These are phyloP conservation scores for Neobulgaria alba DNA, from an alignment of 2,329 filamentous ascomycete species.

Conservation along the genomic window DNA sequence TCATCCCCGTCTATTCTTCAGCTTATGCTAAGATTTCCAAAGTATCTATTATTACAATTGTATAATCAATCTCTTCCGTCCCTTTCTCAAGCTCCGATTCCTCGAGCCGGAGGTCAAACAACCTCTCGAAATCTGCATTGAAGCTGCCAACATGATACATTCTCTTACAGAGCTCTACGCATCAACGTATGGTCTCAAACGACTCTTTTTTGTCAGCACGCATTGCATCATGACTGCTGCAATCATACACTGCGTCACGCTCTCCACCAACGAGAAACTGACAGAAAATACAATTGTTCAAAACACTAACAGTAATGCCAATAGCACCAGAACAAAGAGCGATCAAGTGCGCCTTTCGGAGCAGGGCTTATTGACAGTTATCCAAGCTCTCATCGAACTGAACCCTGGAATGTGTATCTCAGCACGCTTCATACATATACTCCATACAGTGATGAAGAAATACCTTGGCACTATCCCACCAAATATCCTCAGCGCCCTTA, in stretches of 20 bases:
- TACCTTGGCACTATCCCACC: not conserved
- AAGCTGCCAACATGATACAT: conserved; percentile 26
- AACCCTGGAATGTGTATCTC: no score
- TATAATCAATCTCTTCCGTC: conserved; percentile 60
- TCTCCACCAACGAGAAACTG: conserved; percentile 7
- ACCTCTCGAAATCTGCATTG: conserved; percentile 19
- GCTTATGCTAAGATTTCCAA: conserved; percentile 5
- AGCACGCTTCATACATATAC: no score
- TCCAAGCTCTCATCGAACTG: not conserved
- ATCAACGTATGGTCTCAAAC: conserved; percentile 17
- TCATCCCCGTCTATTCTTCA: conserved; percentile 11
- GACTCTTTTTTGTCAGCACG: conserved; percentile 16
- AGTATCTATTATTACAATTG: conserved; percentile 63
- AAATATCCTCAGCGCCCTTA: not conserved
- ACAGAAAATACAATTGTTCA: conserved; percentile 8
- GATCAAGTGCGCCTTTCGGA: conserved; percentile 10
- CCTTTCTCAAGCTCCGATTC: conserved; percentile 34
- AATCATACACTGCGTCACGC: conserved; percentile 17
- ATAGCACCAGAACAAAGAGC: conserved; percentile 6
- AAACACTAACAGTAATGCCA: conserved; percentile 4
- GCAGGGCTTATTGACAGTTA: conserved; percentile 1
- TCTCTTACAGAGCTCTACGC: conserved; percentile 18
- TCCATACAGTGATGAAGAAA: not conserved
- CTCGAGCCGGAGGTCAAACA: conserved; percentile 12
- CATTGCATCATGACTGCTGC: conserved; percentile 18